These are phyloP conservation scores for Striga asiatica DNA, from an alignment of 257 asterid species.

Conservation along the genomic window DNA sequence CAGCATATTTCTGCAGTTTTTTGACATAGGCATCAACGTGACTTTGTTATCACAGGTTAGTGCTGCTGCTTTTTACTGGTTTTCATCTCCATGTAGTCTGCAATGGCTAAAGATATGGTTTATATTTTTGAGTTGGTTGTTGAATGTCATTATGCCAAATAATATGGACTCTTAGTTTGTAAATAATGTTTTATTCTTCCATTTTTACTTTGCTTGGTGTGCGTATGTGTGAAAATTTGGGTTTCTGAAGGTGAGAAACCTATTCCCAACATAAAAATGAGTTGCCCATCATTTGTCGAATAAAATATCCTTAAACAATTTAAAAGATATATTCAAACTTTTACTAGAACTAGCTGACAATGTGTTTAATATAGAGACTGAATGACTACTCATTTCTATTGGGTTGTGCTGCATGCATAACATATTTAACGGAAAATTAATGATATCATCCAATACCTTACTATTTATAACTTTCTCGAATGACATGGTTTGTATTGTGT, in stretches of 20 bases:
- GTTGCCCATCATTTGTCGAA: neutral
- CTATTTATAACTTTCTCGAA: too few relatives aligned
- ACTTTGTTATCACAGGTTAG: conserved; percentile 88
- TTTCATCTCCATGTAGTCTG: conserved; percentile 7
- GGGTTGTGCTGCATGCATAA: too few relatives aligned
- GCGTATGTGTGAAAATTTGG: neutral
- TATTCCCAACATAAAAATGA: neutral
- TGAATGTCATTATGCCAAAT: neutral
- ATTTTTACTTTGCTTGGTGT: neutral
- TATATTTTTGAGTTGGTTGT: conserved; percentile 3
- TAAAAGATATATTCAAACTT: neutral
- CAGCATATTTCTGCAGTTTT: conserved; percentile 89
- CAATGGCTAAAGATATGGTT: conserved; percentile 1
- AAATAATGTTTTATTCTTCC: neutral
- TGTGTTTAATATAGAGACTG: too few relatives aligned
- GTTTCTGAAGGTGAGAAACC: neutral
- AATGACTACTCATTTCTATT: too few relatives aligned
- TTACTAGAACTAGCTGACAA: neutral
- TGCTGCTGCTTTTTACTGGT: conserved; percentile 10
- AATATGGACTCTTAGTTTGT: neutral
- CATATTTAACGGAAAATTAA: too few relatives aligned
- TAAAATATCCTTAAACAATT: neutral
- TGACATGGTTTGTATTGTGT: neutral
- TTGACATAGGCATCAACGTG: conserved; percentile 87
- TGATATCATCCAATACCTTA: too few relatives aligned